Percentiles rank a stretch among this genome's conserved stretches.
Conservation (phyloP, 306 rosid species). For the Hippophae tibetana region DNA sequence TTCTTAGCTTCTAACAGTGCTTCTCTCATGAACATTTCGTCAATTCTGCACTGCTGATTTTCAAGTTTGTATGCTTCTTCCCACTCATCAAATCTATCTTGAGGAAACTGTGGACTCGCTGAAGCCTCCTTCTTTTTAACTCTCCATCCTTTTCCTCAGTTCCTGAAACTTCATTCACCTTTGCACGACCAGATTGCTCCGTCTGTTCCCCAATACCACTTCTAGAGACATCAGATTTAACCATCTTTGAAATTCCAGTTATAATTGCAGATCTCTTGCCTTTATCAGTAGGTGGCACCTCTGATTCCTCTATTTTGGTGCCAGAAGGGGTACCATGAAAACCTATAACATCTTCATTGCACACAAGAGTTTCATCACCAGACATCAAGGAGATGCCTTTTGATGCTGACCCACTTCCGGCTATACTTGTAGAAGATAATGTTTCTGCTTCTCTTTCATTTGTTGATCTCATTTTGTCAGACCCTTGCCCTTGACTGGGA, state of each 20-base stretch:
- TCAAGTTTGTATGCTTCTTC: slow-evolving; percentile 73
- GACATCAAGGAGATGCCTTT: slow-evolving; percentile 40
- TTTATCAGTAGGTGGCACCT: slow-evolving; percentile 25
- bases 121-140: slow-evolving; percentile 69
- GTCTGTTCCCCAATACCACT: slow-evolving; percentile 33
- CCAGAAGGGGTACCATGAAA: slow-evolving; percentile 34
- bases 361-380: slow-evolving; percentile 36
- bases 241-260: slow-evolving; percentile 14
- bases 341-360: slow-evolving; percentile 33
- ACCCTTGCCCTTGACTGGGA: slow-evolving; percentile 33
- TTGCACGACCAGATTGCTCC: slow-evolving; percentile 29
- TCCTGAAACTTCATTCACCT: slow-evolving; percentile 35
- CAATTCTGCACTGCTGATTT: slow-evolving; percentile 54
- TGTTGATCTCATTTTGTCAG: slow-evolving; percentile 23
- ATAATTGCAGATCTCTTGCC: slow-evolving; percentile 10
- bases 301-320: slow-evolving; percentile 26
- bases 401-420: slow-evolving; percentile 38
- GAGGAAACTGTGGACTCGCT: slow-evolving; percentile 55
- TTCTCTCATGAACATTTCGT: slow-evolving; percentile 90
- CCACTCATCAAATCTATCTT: slow-evolving; percentile 89
- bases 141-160: slow-evolving; percentile 44
- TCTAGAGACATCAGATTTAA: slow-evolving; percentile 22
- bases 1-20: slow-evolving; percentile 89
- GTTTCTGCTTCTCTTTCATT: slow-evolving; percentile 43
- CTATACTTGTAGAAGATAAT: slow-evolving; percentile 30